Conservation (phyloP, 345 rosid genomes). For the Cardamine chenopodiifolia region DNA sequence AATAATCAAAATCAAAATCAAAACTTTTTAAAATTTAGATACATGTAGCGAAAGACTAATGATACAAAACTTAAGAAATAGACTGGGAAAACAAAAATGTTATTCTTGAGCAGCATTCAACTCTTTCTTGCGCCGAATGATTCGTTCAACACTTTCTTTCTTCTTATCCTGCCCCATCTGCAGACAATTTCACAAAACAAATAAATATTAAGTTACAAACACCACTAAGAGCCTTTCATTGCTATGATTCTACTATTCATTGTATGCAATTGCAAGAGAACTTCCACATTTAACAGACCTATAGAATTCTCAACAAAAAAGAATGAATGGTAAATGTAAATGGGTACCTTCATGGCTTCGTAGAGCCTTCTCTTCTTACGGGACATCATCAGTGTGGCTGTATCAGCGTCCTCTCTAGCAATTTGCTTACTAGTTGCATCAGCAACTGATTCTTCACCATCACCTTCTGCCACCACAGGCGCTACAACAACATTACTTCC, state of each 20-base stretch:
- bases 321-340: background rate
- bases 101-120: conserved; percentile 19
- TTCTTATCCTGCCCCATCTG: conserved; percentile 23
- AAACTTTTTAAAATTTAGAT: conserved; percentile 4
- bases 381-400: conserved; percentile 54
- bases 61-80: conserved; percentile 8
- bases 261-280: background rate
- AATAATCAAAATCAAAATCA: background rate
- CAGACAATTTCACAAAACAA: conserved; percentile 23
- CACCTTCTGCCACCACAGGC: conserved; percentile 33
- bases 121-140: conserved; percentile 33
- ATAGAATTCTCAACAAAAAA: no score
- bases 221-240: background rate
- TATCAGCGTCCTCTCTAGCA: conserved; percentile 48
- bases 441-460: conserved; percentile 46
- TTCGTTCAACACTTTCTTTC: conserved; percentile 24
- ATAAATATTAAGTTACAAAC: background rate
- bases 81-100: background rate
- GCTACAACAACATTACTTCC: conserved; percentile 32
- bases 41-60: conserved; percentile 4
- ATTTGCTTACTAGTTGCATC: conserved; percentile 45
- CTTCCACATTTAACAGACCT: no score
- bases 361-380: conserved; percentile 67
- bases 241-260: background rate
- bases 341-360: conserved; percentile 67